A percentile compares a stretch with the other conserved stretches of the same genome.
Evolutionary conservation across 75 land plant species (phyloP).

Genomic region (Selaginella tamariscina): DNA sequence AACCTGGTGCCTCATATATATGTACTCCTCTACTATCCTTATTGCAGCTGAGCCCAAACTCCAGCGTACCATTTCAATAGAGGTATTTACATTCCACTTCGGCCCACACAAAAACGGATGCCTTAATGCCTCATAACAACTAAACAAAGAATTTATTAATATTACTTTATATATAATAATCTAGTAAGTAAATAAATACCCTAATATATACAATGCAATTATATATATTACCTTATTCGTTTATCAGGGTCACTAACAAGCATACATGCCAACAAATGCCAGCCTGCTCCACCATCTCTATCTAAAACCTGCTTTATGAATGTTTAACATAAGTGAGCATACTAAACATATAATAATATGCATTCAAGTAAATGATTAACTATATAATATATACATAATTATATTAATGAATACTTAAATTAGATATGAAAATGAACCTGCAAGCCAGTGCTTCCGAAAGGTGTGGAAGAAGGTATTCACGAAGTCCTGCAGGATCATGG

Average conservation of each 20-base stretch:
- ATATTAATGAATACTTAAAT: too few relatives aligned
- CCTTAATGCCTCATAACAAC: constrained; percentile 71
- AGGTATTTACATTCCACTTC: constrained; percentile 61
- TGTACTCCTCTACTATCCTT: constrained; percentile 81
- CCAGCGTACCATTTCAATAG: constrained; percentile 77
- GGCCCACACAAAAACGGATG: constrained; percentile 95
- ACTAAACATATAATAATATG: neutral
- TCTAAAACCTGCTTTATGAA: constrained; percentile 51
- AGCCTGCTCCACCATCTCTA: constrained; percentile 89
- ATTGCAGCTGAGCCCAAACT: constrained; percentile 86
- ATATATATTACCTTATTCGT: constrained; percentile 68
- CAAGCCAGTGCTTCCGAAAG: constrained; percentile 54
- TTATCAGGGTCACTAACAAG: constrained; percentile 66
- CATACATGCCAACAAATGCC: constrained; percentile 68
- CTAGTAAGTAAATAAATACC: too few relatives aligned
- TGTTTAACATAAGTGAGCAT: neutral
- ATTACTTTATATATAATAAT: too few relatives aligned
- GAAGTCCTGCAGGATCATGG: constrained; percentile 82
- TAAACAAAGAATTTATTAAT: too few relatives aligned
- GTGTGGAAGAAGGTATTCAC: constrained; percentile 58
- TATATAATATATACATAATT: too few relatives aligned
- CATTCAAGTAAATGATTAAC: neutral
- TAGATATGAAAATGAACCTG: constrained; percentile 52
- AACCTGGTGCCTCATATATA: constrained; percentile 74
- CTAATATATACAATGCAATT: too few relatives aligned